Percentiles rank a stretch among this genome's conserved stretches.
phyloP scores from a whole-genome alignment of 768 basidiomycete species.

The Leccinellum albellum region DNA sequence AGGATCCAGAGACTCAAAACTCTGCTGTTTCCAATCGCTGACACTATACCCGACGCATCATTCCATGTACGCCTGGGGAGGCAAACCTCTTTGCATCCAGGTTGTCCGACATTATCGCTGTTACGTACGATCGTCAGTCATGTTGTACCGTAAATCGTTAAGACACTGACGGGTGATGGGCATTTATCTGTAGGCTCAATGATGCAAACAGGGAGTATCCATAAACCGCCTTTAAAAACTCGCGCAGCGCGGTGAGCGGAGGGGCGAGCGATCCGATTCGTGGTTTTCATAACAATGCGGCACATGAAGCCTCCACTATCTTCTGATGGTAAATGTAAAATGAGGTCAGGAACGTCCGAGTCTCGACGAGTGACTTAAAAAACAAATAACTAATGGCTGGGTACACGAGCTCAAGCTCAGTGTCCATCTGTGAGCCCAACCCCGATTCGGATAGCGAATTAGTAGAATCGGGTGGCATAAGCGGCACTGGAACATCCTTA shows the following conservation, averaged over 20 bases:
- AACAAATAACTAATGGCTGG: slow-evolving; percentile 5
- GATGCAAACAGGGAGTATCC: slow-evolving; percentile 1
- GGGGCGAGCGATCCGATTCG: neutral
- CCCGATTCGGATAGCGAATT: neutral
- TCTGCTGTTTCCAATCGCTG: slow-evolving; percentile 17
- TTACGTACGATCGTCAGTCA: neutral
- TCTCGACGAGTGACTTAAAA: too few relatives aligned
- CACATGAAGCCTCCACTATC: neutral
- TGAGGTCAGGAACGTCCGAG: neutral
- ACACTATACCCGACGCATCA: slow-evolving; percentile 19
- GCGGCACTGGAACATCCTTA: slow-evolving; percentile 1
- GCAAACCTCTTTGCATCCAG: slow-evolving; percentile 14
- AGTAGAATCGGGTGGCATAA: too few relatives aligned
- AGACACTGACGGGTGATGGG: neutral
- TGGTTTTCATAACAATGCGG: neutral
- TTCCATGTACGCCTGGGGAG: slow-evolving; percentile 2
- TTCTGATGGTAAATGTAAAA: slow-evolving; percentile 7
- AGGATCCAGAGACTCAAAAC: neutral
- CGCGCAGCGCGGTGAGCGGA: neutral
- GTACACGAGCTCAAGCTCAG: slow-evolving; percentile 14
- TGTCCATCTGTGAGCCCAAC: neutral
- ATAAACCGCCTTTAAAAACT: neutral
- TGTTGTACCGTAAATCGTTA: neutral
- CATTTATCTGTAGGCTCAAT: neutral
- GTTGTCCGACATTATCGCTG: slow-evolving; percentile 16